phyloP scores from a whole-genome alignment of 257 asterid species.

The Prunella vulgaris region DNA sequence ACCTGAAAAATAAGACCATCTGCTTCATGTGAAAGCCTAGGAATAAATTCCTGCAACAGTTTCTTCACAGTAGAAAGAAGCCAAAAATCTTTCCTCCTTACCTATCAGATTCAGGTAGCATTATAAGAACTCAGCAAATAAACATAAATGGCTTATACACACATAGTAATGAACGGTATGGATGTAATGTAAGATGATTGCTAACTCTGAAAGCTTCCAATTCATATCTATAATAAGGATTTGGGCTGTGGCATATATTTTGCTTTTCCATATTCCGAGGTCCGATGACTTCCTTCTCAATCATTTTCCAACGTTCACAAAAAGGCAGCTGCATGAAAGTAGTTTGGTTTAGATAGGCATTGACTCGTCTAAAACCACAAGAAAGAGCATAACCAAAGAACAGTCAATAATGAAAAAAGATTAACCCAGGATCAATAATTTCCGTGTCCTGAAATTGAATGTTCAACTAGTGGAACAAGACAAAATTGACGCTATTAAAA shows the following conservation, averaged over 20 bases:
- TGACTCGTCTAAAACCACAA: too few species aligned
- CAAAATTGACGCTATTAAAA: too few species aligned
- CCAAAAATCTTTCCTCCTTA: slow-evolving; percentile 94
- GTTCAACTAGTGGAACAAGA: too few species aligned
- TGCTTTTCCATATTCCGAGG: slow-evolving; percentile 79
- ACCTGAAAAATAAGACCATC: slow-evolving; percentile 98
- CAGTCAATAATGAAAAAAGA: too few species aligned
- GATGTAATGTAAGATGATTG: slow-evolving; percentile 20
- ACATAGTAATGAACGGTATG: neutral
- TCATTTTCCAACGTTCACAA: slow-evolving; percentile 93
- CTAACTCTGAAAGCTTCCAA: slow-evolving; percentile 94
- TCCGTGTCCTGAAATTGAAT: too few species aligned
- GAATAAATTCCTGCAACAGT: slow-evolving; percentile 82
- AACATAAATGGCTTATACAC: too few species aligned
- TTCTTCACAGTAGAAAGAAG: slow-evolving; percentile 85
- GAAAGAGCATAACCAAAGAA: too few species aligned
- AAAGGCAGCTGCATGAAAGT: slow-evolving; percentile 72
- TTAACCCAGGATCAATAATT: too few species aligned
- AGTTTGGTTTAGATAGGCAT: slow-evolving; percentile 2
- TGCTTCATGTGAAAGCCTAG: slow-evolving; percentile 90
- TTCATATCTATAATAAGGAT: slow-evolving; percentile 90
- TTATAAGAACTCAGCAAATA: slow-evolving; percentile 26
- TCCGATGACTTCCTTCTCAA: slow-evolving; percentile 87
- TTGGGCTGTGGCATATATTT: too few species aligned
- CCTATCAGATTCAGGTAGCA: too few species aligned